Base-by-base conservation (phyloP, 2,329 filamentous ascomycete genomes). In the Graphiopsis chlorocephala region DNA sequence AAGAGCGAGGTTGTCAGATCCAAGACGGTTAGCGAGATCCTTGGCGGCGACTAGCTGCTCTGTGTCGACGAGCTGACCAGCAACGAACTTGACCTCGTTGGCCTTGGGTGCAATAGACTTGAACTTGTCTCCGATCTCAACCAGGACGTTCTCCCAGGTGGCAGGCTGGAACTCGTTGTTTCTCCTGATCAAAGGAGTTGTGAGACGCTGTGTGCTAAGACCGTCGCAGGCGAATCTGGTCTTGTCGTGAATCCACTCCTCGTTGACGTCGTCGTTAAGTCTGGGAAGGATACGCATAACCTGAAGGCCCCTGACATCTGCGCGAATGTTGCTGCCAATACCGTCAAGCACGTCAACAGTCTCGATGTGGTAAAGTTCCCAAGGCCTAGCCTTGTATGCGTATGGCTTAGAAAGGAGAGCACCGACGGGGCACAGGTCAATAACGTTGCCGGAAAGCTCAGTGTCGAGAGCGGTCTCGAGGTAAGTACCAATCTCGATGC, bases 171-270 rank as follows among this genome's bases (percentile, higher is more conserved):
- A 98, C 77, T 94, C 92, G 74, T 93, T 90, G 66, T 96, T 90
- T 65, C 90, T 88, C 71, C 93, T 91, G 73, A 97, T 88, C 68
- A 99, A 82, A 48, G 95, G 95, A 70, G 94, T 95, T 38, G 95
- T 98, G 64, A 99, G 84, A 75, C 95, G 88, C 81, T 99, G 95
- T 55, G 94, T 98, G 86, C 93, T 96, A 70, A 99, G 85, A 58
- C 95, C 95, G 77, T 99, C 95, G 77, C 93, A 96, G 48, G 95
- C 94, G 78, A 98, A 99, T 69, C 95, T 88, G 47, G 92, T 89
- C 85, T 98, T 99, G 83, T 99, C 95, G 80, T 98, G 95, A 78
- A 99, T 98, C 95, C 95, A 99, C 80, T 99, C 95, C 82, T 99
- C 95, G 79, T 99, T 99, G 73, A 99, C 88, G 73, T 98, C 93